A percentile compares a stretch with the other conserved stretches of the same genome.
These are phyloP conservation scores for Apophysomyces ossiformis DNA, from an alignment of 371 early-diverging fungal genomes.

Conservation along the genomic window DNA sequence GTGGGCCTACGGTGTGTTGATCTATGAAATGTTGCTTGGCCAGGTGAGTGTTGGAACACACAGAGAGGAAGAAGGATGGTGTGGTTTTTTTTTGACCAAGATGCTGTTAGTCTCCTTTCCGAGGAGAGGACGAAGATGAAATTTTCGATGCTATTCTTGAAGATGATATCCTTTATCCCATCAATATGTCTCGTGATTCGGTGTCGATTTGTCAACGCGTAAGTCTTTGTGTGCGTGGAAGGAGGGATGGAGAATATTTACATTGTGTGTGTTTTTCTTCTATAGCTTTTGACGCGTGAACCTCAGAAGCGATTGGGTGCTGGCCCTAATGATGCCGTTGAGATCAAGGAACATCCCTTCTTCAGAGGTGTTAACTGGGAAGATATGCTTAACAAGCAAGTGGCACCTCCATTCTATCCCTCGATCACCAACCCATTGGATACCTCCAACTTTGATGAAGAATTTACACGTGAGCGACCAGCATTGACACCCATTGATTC, in stretches of 20 bases:
- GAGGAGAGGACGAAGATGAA: conserved; percentile 95
- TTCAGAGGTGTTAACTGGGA: conserved; percentile 96
- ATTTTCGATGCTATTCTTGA: conserved; percentile 95
- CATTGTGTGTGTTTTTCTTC: background rate
- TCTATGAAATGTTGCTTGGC: conserved; percentile 96
- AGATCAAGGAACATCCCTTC: conserved; percentile 93
- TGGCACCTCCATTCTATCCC: conserved; percentile 92
- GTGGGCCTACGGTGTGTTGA: conserved; percentile 94
- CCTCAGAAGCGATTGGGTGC: conserved; percentile 88
- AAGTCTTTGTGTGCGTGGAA: conserved; percentile 12
- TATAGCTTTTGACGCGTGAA: conserved; percentile 85
- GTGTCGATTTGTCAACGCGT: conserved; percentile 89
- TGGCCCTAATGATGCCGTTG: conserved; percentile 84
- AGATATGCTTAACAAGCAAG: conserved; percentile 80
- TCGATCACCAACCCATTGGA: conserved; percentile 82
- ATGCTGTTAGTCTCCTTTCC: conserved; percentile 78
- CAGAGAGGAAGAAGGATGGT: background rate
- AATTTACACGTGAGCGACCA: conserved; percentile 92
- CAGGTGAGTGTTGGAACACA: conserved; percentile 53
- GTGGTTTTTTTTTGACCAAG: background rate
- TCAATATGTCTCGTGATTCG: conserved; percentile 90
- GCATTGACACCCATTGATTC: conserved; percentile 89
- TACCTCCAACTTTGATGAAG: conserved; percentile 95
- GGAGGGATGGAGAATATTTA: background rate
- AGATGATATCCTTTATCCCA: conserved; percentile 92